A percentile compares a stretch with the other conserved stretches of the same genome.
phyloP scores from a whole-genome alignment of 768 basidiomycete genomes.

The Hydnum rufescens region DNA sequence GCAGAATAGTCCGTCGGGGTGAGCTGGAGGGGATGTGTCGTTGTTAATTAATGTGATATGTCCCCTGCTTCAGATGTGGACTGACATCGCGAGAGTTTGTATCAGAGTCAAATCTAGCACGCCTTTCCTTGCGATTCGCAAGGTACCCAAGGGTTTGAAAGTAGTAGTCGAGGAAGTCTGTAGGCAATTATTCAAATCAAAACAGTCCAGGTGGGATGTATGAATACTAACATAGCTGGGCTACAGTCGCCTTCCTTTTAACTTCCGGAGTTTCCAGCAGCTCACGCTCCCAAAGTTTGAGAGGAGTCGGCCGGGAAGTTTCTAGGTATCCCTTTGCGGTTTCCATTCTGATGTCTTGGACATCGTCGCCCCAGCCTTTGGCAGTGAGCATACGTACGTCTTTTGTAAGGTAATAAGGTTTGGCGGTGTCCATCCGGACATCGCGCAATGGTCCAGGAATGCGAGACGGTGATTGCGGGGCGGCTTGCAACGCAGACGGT shows the following conservation, averaged over 20 bases:
- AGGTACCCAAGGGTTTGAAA: constrained; percentile 89
- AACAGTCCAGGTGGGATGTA: constrained; percentile 6
- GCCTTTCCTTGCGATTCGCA: constrained; percentile 64
- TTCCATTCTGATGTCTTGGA: constrained; percentile 40
- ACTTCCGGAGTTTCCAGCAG: constrained; percentile 72
- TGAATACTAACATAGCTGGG: constrained; percentile 60
- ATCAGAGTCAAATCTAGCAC: constrained; percentile 64
- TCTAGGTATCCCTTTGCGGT: constrained; percentile 30
- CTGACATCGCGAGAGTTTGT: constrained; percentile 40
- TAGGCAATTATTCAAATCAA: not conserved
- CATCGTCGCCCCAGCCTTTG: constrained; percentile 30
- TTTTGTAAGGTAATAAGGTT: not conserved
- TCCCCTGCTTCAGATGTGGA: not conserved
- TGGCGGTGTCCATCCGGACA: constrained; percentile 6
- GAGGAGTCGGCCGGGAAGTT: constrained; percentile 12
- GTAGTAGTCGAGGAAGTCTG: constrained; percentile 96
- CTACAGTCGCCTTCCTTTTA: constrained; percentile 87
- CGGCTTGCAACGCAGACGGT: not conserved
- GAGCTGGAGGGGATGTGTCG: constrained; percentile 13
- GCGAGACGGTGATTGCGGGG: not conserved
- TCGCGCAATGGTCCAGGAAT: not conserved
- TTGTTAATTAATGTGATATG: not conserved
- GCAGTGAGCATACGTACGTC: constrained; percentile 72
- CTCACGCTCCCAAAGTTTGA: constrained; percentile 70
- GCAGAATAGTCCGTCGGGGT: constrained; percentile 34